Percentiles rank a stretch among this genome's conserved stretches.
Conservation (phyloP, 208 protist genomes). For the Trypanosoma boissoni region DNA sequence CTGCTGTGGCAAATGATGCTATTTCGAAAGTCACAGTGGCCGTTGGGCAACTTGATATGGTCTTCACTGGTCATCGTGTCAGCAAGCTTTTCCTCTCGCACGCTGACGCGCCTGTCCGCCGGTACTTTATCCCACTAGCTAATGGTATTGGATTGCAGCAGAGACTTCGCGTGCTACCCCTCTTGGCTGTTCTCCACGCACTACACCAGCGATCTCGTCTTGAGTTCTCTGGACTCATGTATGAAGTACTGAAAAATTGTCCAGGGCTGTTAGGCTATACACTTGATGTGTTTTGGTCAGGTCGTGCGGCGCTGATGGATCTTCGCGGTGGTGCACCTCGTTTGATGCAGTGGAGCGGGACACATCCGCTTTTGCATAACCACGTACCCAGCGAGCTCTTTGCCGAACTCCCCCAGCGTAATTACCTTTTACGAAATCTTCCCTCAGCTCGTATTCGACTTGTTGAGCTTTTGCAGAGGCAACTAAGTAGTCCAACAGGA, state of each 20-base stretch:
- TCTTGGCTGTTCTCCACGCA: constrained; percentile 65
- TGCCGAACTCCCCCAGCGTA: constrained; percentile 68
- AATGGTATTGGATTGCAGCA: constrained; percentile 68
- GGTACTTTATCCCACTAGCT: constrained; percentile 64
- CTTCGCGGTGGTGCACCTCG: constrained; percentile 37
- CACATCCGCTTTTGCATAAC: constrained; percentile 34
- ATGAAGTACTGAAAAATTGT: constrained; percentile 78
- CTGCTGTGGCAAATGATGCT: constrained; percentile 23
- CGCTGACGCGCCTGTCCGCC: constrained; percentile 41
- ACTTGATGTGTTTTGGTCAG: constrained; percentile 64
- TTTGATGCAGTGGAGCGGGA: constrained; percentile 46
- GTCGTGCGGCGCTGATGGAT: constrained; percentile 48
- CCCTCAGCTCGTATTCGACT: constrained; percentile 61
- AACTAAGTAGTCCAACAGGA: constrained; percentile 74
- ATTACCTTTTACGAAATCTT: constrained; percentile 57
- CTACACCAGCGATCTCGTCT: constrained; percentile 58
- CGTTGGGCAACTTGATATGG: constrained; percentile 68
- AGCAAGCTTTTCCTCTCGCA: constrained; percentile 50
- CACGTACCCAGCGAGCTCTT: constrained; percentile 73
- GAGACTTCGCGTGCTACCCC: constrained; percentile 74
- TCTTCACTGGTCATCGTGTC: constrained; percentile 61
- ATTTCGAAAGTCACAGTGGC: constrained; percentile 60
- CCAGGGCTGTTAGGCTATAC: constrained; percentile 68
- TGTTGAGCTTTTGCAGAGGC: constrained; percentile 76
- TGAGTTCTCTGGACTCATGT: constrained; percentile 75